Evolutionary conservation across 371 early-diverging fungal species (phyloP).

Genomic region (Mucor piriformis): DNA sequence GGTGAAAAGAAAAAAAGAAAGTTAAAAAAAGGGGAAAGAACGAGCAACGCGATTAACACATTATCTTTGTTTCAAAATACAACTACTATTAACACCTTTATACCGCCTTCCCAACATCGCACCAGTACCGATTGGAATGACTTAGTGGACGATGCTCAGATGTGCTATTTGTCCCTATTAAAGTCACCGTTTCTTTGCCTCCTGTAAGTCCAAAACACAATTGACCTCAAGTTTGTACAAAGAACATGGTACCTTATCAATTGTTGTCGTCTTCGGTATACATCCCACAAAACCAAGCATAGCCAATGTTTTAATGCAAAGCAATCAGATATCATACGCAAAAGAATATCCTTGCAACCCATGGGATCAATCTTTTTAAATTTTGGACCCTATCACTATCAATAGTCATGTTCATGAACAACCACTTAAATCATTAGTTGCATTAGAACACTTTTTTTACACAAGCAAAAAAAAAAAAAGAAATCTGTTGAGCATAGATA

Average conservation of each 20-base stretch:
- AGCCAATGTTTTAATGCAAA: conserved; percentile 20
- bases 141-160: conserved; percentile 14
- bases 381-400: conserved; percentile 55
- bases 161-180: background rate
- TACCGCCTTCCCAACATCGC: too few species aligned
- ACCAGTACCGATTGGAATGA: too few species aligned
- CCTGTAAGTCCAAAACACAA: conserved; percentile 9
- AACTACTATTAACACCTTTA: too few species aligned
- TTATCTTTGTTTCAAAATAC: too few species aligned
- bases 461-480: conserved; percentile 22
- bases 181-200: conserved; percentile 8
- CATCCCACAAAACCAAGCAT: conserved; percentile 18
- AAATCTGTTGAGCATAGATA: conserved; percentile 19
- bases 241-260: conserved; percentile 4
- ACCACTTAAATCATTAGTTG: conserved; percentile 21
- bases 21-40: too few species aligned
- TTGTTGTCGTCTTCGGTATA: conserved; percentile 18
- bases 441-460: conserved; percentile 15
- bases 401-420: conserved; percentile 14
- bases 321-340: conserved; percentile 14
- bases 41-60: too few species aligned
- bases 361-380: conserved; percentile 16
- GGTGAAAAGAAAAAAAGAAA: too few species aligned
- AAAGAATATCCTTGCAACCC: conserved; percentile 19
- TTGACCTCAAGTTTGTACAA: background rate